Evolutionary conservation across 2,329 filamentous ascomycete species (phyloP).

Genomic region (Pyrenochaeta sp.): DNA sequence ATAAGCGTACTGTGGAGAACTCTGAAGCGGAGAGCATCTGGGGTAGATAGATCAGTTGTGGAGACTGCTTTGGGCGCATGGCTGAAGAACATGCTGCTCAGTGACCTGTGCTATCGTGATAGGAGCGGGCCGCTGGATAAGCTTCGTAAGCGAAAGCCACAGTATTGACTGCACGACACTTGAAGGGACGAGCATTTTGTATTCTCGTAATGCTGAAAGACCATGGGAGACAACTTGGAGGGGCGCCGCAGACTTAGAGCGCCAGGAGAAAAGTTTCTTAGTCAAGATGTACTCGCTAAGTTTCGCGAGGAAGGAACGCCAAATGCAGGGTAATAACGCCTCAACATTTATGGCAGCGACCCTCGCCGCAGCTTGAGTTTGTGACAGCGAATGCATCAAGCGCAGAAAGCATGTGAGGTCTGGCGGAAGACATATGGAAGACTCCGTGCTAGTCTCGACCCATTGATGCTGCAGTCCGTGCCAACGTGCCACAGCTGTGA

Average conservation of each 20-base stretch:
- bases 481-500: neutral
- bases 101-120: slow-evolving; percentile 24
- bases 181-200: neutral
- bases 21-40: slow-evolving; percentile 29
- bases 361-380: neutral
- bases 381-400: neutral
- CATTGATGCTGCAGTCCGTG: neutral
- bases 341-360: neutral
- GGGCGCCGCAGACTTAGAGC: too few relatives aligned
- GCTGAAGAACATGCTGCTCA: slow-evolving; percentile 26
- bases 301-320: neutral
- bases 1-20: slow-evolving; percentile 41
- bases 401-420: neutral
- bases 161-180: neutral
- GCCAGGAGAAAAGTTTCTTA: neutral
- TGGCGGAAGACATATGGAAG: neutral
- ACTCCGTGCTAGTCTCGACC: neutral
- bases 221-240: too few relatives aligned
- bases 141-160: slow-evolving; percentile 15
- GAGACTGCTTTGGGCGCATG: slow-evolving; percentile 25
- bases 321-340: neutral
- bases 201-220: neutral
- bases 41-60: slow-evolving; percentile 40
- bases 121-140: slow-evolving; percentile 8
- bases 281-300: neutral